Percentiles rank a stretch among this genome's conserved stretches.
Evolutionary conservation across 2,329 filamentous ascomycete species (phyloP).

Genomic region (Neofusicoccum laricinum): DNA sequence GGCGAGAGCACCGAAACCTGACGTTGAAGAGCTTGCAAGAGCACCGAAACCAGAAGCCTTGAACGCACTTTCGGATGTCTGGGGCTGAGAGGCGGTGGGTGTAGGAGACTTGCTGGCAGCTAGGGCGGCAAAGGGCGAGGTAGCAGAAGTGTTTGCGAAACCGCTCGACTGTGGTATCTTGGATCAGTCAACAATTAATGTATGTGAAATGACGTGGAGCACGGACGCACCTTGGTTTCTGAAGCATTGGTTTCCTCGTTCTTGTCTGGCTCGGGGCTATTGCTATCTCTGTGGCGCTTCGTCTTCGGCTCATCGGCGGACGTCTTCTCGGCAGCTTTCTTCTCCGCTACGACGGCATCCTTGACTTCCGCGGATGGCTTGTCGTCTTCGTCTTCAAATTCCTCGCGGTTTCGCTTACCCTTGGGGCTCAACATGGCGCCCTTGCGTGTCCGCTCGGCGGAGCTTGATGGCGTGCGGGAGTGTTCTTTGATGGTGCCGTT

Average conservation of each 20-base stretch:
- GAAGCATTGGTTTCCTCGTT: constrained; percentile 5
- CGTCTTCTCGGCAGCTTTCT: constrained; percentile 17
- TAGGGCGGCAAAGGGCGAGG: constrained; percentile 49
- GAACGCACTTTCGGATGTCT: constrained; percentile 50
- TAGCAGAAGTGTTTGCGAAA: constrained; percentile 45
- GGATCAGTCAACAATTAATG: not conserved
- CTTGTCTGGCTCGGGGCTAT: constrained; percentile 22
- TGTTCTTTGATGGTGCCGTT: constrained; percentile 25
- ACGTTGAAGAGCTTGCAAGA: constrained; percentile 37
- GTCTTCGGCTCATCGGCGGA: constrained; percentile 32
- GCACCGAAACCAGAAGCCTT: constrained; percentile 46
- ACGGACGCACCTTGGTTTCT: constrained; percentile 25
- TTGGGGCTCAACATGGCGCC: constrained; percentile 42
- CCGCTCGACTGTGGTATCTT: constrained; percentile 38
- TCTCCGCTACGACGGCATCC: not conserved
- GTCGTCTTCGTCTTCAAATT: constrained; percentile 20
- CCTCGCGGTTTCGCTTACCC: constrained; percentile 46
- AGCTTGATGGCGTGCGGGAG: constrained; percentile 20
- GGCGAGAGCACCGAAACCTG: constrained; percentile 36
- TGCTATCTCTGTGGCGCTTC: constrained; percentile 36
- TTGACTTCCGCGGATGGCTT: constrained; percentile 13
- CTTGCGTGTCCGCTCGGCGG: constrained; percentile 15
- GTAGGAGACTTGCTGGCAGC: constrained; percentile 33
- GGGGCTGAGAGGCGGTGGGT: constrained; percentile 27
- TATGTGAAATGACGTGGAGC: not conserved